Base-by-base conservation (phyloP, 768 basidiomycete species). In the Boletus vinaceobasis region DNA sequence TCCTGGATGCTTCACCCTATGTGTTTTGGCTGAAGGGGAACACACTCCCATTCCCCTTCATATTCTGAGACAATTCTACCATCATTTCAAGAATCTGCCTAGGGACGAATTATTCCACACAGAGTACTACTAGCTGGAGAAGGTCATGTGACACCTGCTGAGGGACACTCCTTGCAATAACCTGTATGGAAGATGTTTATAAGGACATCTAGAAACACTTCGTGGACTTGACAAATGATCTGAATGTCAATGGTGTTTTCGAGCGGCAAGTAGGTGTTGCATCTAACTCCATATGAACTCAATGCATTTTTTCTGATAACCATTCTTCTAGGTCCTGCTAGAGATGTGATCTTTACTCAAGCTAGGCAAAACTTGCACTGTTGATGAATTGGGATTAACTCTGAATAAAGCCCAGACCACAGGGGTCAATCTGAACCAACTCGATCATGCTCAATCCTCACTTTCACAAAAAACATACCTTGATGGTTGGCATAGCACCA, bases 241-340 rank as follows among this genome's bases (percentile, higher is more conserved):
- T 94, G 0, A 93, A 90, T 65, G 92, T 98, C 10, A 93, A 98
- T 61, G 93, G 93, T 1, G 89, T 97, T 4, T 99, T 87, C 64
- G 97, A 99, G 73, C 78, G 87, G 19, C 94, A 98, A 80, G 92
- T 93, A 59, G 40, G 77, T 60, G 3, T 46, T 46, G n/a, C 26
- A 2, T 29, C 49, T 14, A 15, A 10, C 32, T 8, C 19, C 42
- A 7, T 32, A 32, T 13, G 23, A 42, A 46, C 32, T 1, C 1
- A n/a, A 21, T 14, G 7, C 27, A 17, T 52, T 29, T n/a, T n/a
- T n/a, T 37, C 29, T 52, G 26, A 52, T 43, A 31, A 50, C 35
- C 35, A 13, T 14, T 53, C 8, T 26, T 39, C 26, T 55, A 94
- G 93, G 79, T 98, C 15, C 92, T 97, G 8, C 80, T 96, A 17